Base-by-base conservation (phyloP, 148 eudicot genomes). In the Dianthus caryophyllus region DNA sequence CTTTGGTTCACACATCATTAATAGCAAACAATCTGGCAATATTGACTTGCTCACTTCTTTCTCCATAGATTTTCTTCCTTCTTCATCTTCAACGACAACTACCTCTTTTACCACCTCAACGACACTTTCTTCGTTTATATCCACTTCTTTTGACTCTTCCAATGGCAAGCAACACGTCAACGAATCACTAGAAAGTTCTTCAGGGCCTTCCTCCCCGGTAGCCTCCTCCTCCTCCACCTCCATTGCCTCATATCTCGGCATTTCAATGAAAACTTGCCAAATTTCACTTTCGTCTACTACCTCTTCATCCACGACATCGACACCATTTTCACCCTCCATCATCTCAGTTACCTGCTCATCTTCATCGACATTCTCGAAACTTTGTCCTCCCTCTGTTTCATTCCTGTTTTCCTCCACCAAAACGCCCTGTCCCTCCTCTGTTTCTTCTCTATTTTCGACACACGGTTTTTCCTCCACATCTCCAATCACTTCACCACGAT, bases 1-100 rank as follows among this genome's bases (percentile, higher is more conserved):
- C 77, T 93, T 93, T 0, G 96, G 96, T 75, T 93, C 98, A 24
- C 88, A 84, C 90, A 86, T 87, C 98, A 93, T 93, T 29, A 93
- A 60, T 17, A 93, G 74, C 65, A 93, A 79, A 76, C 98, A 93
- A 53, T 93, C 98, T n/a, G 98, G 98, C 74, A 91, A 73, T 13
- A 56, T 73, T n/a, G 73, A 25, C 8, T 59, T 61, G 9, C 53
- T 64, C 16, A 20, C 69, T 46, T 54, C 30, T 30, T 30, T 52
- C 60, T 71, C 72, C 64, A 54, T 54, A 47, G 76, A 71, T 64
- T 52, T 52, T 7, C 30, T 55, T 5, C 4, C 44, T 24, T 26
- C 52, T 44, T 55, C 71, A 36, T 66, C 61, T 30, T 24, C 64
- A n/a, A n/a, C n/a, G 54, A 51, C 71, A 50, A 64, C 48, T 43